Base-by-base conservation (phyloP, 805 yeast species). In the Nakazawaea anatomiae region DNA sequence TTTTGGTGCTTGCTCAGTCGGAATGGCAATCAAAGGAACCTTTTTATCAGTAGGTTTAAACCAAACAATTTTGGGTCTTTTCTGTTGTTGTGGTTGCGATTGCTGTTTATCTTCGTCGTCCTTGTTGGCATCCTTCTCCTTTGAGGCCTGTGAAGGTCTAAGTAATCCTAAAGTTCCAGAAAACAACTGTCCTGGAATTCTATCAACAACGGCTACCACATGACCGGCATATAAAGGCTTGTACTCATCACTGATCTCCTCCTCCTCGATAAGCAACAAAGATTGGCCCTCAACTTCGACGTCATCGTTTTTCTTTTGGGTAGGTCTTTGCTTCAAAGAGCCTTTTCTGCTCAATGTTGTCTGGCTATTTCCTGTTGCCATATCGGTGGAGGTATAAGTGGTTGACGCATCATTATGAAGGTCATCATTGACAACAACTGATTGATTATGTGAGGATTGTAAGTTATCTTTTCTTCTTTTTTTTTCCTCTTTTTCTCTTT, bases 231-330 rank as follows among this genome's bases (percentile, higher is more conserved):
- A 94, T 48, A 94, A 73, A 6, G 99, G 99, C 65, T 89, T 91
- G 58, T 82, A 82, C 42, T 89, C 96, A 64, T 92, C 97, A 61
- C 85, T 87, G 58, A 92, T 87, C 67, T 91, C 97, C 64, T 92
- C 97, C 64, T 94, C 99, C 68, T 94, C 99, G 12, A 87, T 94
- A 48, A 94, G 73, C 44, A 94, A 72, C 55, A 94, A 74, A 1
- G 96, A 87, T 69, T 94, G 99, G 43, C 99, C 99, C 68, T 94
- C 99, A 41, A 94, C 99, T 70, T 94, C 99, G 28, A 94, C 96
- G 63, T 94, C 99, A 65, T 94, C 99, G 62, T 90, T 91, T 70
- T 94, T 94, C 77, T 94, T 94, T 76, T 91, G 95, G 12, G 96
- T 87, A 35, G 99, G 97, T 60, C 99, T 81, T 68, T 91, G 97